A percentile compares a stretch with the other conserved stretches of the same genome.
These are phyloP conservation scores for Aureobasidium melanogenum DNA, from an alignment of 2,329 filamentous ascomycete species.

Conservation along the genomic window DNA sequence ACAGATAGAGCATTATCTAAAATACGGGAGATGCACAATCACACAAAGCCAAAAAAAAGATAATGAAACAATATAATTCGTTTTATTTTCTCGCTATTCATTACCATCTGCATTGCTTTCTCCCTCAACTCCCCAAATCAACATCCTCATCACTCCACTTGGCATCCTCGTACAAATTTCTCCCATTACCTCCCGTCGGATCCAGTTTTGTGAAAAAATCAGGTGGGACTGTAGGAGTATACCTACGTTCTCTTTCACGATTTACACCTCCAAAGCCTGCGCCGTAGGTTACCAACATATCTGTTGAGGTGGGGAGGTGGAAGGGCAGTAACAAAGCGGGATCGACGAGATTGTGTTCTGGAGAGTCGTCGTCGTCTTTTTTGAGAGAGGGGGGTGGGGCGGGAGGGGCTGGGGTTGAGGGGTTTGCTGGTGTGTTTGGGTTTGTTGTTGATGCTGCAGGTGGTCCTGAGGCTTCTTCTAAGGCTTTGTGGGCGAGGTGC, in stretches of 20 bases:
- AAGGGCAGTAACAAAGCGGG: slow-evolving; percentile 91
- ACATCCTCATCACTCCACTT: slow-evolving; percentile 22
- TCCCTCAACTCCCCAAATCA: neutral
- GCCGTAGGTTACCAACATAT: slow-evolving; percentile 94
- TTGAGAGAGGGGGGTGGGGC: neutral
- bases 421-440: neutral
- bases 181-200: slow-evolving; percentile 29
- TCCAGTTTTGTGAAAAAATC: slow-evolving; percentile 90
- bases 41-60: no score
- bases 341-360: slow-evolving; percentile 71
- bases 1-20: no score
- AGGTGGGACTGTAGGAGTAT: slow-evolving; percentile 87
- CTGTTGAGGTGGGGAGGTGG: slow-evolving; percentile 86
- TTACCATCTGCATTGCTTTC: no score
- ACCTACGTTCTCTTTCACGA: slow-evolving; percentile 83
- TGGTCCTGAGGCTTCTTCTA: slow-evolving; percentile 9
- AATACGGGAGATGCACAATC: no score
- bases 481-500: slow-evolving; percentile 46
- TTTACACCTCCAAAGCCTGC: slow-evolving; percentile 91
- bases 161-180: slow-evolving; percentile 26
- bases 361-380: slow-evolving; percentile 56
- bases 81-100: no score
- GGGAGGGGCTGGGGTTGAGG: neutral
- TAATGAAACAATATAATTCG: no score
- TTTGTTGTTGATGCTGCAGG: neutral